A percentile compares a stretch with the other conserved stretches of the same genome.
phyloP scores from a whole-genome alignment of 2,329 filamentous ascomycete species.

The Fusarium sp. region DNA sequence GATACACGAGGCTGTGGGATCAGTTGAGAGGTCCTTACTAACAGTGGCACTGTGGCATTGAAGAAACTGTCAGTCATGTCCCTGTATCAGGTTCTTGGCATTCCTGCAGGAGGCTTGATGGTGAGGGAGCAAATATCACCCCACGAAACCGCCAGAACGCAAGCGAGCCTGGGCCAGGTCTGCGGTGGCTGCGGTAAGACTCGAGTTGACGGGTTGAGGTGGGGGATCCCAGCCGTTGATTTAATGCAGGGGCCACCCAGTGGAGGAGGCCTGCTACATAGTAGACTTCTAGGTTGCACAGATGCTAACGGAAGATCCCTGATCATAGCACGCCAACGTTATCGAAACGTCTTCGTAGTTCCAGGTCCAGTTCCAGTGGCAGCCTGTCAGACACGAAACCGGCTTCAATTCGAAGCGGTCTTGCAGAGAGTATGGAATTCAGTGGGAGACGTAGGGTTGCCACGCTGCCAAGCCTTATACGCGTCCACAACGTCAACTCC shows the following conservation, averaged over 20 bases:
- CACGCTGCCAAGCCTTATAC: constrained; percentile 19
- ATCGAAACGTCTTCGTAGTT: constrained; percentile 1
- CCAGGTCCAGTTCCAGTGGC: constrained; percentile 1
- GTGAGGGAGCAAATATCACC: constrained; percentile 44
- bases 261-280: constrained; percentile 18
- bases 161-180: constrained; percentile 42
- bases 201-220: constrained; percentile 35
- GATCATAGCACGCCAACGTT: constrained; percentile 37
- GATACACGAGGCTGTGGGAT: constrained; percentile 18
- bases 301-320: constrained; percentile 9
- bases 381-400: constrained; percentile 25
- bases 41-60: constrained; percentile 11
- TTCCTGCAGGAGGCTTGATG: constrained; percentile 34
- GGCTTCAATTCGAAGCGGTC: constrained; percentile 19
- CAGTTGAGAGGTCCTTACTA: constrained; percentile 6
- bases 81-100: constrained; percentile 20
- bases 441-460: constrained; percentile 14
- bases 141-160: constrained; percentile 40
- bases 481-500: constrained; percentile 3
- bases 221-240: constrained; percentile 40
- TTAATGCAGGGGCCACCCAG: constrained; percentile 41
- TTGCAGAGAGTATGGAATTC: constrained; percentile 1
- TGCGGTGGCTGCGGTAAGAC: constrained; percentile 39
- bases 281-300: neutral
- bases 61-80: constrained; percentile 7